Percentiles rank a stretch among this genome's conserved stretches.
These are phyloP conservation scores for Talaromyces pinophilus DNA, from an alignment of 2,329 filamentous ascomycete species.

Conservation along the genomic window DNA sequence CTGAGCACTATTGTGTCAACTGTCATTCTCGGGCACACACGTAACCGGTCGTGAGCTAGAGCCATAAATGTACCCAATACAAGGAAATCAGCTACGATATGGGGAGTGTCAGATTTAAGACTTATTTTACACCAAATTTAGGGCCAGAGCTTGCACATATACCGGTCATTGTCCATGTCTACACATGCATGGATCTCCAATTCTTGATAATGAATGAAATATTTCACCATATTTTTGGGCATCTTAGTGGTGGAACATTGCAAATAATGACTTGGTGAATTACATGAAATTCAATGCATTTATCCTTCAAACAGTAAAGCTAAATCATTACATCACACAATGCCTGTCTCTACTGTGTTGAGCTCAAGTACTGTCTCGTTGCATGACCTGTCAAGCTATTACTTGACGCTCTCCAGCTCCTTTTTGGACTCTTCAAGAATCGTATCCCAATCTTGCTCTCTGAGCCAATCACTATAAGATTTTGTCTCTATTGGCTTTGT, in stretches of 20 bases:
- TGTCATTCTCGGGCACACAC: neutral
- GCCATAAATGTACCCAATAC: neutral
- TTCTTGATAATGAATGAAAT: neutral
- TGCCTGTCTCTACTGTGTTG: neutral
- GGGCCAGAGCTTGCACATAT: neutral
- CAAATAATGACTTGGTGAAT: neutral
- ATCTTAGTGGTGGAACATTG: neutral
- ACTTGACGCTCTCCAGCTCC: neutral
- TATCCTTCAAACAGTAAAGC: neutral
- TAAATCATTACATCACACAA: neutral
- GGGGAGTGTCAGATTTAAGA: neutral
- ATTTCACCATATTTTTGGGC: neutral
- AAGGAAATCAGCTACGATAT: too few relatives aligned
- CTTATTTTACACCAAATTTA: neutral
- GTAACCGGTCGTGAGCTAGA: neutral
- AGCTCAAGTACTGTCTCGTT: neutral
- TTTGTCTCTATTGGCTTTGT: conserved; percentile 25
- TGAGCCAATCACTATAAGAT: conserved; percentile 29
- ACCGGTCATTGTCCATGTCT: neutral
- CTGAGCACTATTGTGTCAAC: neutral
- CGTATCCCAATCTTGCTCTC: conserved; percentile 27
- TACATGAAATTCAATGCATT: neutral
- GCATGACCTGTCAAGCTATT: neutral
- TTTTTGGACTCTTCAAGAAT: neutral
- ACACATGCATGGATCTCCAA: neutral